Percentiles rank a stretch among this genome's conserved stretches.
These are phyloP conservation scores for Silene uniflora DNA, from an alignment of 148 eudicot genomes.

Conservation along the genomic window DNA sequence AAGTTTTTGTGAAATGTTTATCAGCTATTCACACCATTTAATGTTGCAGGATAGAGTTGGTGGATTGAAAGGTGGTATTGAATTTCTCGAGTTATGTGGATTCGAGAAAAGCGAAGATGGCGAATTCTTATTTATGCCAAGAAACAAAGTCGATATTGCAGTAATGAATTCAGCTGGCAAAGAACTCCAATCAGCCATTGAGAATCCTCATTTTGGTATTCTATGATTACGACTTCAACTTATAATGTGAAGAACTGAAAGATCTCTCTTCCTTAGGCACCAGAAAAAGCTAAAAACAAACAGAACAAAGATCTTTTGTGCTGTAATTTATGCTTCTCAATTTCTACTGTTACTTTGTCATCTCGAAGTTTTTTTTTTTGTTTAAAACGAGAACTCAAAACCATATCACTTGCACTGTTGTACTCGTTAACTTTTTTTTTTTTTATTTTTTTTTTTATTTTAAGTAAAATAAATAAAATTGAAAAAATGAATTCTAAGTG, in stretches of 20 bases:
- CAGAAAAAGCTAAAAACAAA: neutral
- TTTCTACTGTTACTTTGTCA: neutral
- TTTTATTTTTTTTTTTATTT: no score
- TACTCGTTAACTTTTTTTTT: no score
- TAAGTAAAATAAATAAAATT: no score
- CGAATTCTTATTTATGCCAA: slow-evolving; percentile 77
- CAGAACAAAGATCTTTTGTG: neutral
- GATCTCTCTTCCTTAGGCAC: neutral
- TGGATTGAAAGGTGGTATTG: slow-evolving; percentile 79
- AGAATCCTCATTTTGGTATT: slow-evolving; percentile 91
- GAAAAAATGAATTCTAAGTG: no score
- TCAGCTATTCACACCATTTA: no score
- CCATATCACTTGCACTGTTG: neutral
- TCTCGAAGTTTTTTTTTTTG: neutral
- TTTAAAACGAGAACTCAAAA: neutral
- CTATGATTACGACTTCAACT: slow-evolving; percentile 38
- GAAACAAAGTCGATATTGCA: slow-evolving; percentile 66
- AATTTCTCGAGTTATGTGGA: slow-evolving; percentile 90
- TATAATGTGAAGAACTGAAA: neutral
- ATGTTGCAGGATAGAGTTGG: slow-evolving; percentile 82
- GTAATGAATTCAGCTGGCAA: slow-evolving; percentile 80
- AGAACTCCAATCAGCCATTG: slow-evolving; percentile 84
- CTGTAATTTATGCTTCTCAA: neutral
- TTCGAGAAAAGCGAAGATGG: slow-evolving; percentile 83
- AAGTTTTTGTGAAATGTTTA: no score